phyloP scores from a whole-genome alignment of 1,284 basidiomycete genomes.

The Blastosporella zonata region DNA sequence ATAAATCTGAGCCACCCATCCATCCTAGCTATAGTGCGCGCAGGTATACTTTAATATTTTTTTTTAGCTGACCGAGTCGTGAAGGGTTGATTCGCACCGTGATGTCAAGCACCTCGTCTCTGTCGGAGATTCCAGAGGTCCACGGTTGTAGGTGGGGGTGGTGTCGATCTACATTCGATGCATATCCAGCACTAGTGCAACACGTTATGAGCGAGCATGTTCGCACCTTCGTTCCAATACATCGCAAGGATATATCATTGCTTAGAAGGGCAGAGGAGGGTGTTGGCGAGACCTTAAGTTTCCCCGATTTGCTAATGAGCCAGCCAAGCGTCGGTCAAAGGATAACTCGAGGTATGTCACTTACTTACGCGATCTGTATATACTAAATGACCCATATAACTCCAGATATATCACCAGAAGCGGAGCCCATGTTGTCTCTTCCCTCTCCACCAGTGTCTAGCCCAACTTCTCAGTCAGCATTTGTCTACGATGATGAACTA shows the following conservation, averaged over 20 bases:
- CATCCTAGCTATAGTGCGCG: no score
- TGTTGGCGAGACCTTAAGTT: slow-evolving; percentile 30
- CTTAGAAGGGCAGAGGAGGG: slow-evolving; percentile 36
- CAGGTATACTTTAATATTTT: no score
- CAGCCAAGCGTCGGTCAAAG: slow-evolving; percentile 2
- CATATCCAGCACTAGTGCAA: slow-evolving; percentile 33
- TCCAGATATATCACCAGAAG: slow-evolving; percentile 11
- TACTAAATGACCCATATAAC: background rate
- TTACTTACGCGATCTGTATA: background rate
- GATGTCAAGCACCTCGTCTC: background rate
- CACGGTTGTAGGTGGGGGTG: slow-evolving; percentile 46
- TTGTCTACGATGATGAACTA: slow-evolving; percentile 7
- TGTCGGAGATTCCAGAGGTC: slow-evolving; percentile 7
- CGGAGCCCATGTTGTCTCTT: slow-evolving; percentile 19
- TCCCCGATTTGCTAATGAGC: slow-evolving; percentile 15
- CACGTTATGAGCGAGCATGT: slow-evolving; percentile 51
- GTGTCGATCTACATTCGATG: slow-evolving; percentile 42
- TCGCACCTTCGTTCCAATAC: slow-evolving; percentile 33
- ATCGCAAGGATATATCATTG: slow-evolving; percentile 31
- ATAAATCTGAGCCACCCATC: no score
- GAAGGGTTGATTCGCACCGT: no score
- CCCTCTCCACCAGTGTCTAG: slow-evolving; percentile 25
- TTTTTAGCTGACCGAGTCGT: no score
- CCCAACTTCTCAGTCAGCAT: slow-evolving; percentile 14
- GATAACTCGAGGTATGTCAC: slow-evolving; percentile 10